phyloP scores from a whole-genome alignment of 2,329 filamentous ascomycete genomes.

The Diatrype stigma region DNA sequence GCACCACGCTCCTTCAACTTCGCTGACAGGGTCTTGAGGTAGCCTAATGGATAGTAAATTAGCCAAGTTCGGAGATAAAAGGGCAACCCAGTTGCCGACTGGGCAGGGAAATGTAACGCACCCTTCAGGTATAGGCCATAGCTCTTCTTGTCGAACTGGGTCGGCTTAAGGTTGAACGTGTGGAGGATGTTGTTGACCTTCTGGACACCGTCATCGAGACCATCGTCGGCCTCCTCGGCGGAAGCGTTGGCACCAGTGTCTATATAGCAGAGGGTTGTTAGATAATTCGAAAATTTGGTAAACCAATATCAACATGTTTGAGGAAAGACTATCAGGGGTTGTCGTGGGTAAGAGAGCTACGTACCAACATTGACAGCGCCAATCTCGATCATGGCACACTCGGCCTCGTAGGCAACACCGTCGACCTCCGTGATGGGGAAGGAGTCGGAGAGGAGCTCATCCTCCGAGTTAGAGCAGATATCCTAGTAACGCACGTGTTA shows the following conservation, averaged over 20 bases:
- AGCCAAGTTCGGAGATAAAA: not conserved
- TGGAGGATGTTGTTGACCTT: constrained; percentile 91
- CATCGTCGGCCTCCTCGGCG: constrained; percentile 82
- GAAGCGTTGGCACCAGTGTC: constrained; percentile 96
- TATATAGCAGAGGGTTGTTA: constrained; percentile 27
- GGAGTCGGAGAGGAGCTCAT: constrained; percentile 97
- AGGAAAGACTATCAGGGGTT: no score
- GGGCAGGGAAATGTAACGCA: constrained; percentile 35
- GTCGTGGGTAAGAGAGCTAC: constrained; percentile 29
- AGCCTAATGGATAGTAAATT: constrained; percentile 46
- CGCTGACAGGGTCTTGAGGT: constrained; percentile 86
- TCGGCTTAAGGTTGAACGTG: constrained; percentile 83
- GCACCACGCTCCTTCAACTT: constrained; percentile 60
- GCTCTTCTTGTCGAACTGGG: constrained; percentile 79
- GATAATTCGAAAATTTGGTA: no score
- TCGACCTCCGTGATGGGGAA: constrained; percentile 80
- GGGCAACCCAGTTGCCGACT: constrained; percentile 1
- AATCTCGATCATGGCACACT: constrained; percentile 86
- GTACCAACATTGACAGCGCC: constrained; percentile 69
- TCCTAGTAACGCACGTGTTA: constrained; percentile 57
- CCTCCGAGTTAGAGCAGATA: constrained; percentile 64
- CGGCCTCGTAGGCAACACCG: constrained; percentile 79
- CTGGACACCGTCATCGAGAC: constrained; percentile 62
- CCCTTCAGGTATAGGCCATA: constrained; percentile 84
- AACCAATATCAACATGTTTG: not conserved